phyloP scores from a whole-genome alignment of 1,139 yeast species.

The Hemisphaericaspora lyxosophila region DNA sequence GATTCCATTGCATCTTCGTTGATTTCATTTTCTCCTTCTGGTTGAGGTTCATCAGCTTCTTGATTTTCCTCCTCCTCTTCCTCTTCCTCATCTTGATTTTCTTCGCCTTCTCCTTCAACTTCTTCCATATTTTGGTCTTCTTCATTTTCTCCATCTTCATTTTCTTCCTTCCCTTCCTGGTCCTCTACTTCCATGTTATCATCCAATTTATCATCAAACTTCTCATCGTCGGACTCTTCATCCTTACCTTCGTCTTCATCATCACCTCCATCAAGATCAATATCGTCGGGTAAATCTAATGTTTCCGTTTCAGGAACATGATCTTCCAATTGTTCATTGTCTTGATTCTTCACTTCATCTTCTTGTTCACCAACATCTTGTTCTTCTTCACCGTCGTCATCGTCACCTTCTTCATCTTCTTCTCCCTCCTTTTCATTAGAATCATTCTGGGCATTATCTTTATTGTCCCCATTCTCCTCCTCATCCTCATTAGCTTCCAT shows the following conservation, averaged over 20 bases:
- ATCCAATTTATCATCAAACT: slow-evolving; percentile 29
- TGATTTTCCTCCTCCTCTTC: slow-evolving; percentile 23
- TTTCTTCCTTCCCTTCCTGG: slow-evolving; percentile 21
- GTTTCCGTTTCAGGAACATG: slow-evolving; percentile 80
- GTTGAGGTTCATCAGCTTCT: slow-evolving; percentile 18
- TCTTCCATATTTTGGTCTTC: slow-evolving; percentile 20
- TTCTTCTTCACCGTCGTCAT: slow-evolving; percentile 47
- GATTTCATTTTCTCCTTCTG: slow-evolving; percentile 22
- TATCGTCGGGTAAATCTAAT: slow-evolving; percentile 81
- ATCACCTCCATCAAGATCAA: slow-evolving; percentile 71
- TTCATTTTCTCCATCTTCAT: slow-evolving; percentile 16
- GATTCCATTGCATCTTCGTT: slow-evolving; percentile 31
- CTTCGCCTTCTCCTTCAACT: slow-evolving; percentile 20
- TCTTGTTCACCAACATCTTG: slow-evolving; percentile 78
- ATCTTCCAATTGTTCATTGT: slow-evolving; percentile 67
- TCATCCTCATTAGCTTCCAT: slow-evolving; percentile 64
- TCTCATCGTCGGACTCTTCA: slow-evolving; percentile 35
- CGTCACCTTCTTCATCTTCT: slow-evolving; percentile 24
- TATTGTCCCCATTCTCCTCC: slow-evolving; percentile 26
- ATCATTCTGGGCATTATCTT: slow-evolving; percentile 25
- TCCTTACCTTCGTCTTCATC: slow-evolving; percentile 53
- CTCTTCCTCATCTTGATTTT: slow-evolving; percentile 23
- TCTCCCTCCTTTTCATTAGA: slow-evolving; percentile 18
- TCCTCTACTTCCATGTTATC: slow-evolving; percentile 21
- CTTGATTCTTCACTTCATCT: slow-evolving; percentile 72